These are phyloP conservation scores for Euphorbia schlechtendalii DNA, from an alignment of 441 rosid genomes.

Conservation along the genomic window DNA sequence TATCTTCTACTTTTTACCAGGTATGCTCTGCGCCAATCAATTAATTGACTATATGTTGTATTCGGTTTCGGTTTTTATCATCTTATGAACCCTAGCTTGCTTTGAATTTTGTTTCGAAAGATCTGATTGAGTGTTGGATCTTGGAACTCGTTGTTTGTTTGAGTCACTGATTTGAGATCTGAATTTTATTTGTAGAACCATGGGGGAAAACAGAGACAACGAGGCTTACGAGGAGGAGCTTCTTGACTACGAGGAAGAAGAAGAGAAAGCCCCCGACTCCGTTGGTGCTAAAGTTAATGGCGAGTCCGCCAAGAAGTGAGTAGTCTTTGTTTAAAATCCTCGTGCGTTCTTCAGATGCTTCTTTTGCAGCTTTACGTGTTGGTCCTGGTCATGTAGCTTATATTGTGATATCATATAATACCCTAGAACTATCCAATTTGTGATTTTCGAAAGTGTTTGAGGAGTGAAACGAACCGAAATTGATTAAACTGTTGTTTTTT, in stretches of 20 bases:
- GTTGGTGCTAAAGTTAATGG: constrained; percentile 70
- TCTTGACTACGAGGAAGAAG: constrained; percentile 94
- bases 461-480: no score
- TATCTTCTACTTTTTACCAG: constrained; percentile 8
- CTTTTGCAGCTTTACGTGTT: not conserved
- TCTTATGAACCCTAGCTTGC: constrained; percentile 5
- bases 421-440: not conserved
- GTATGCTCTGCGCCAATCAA: constrained; percentile 12
- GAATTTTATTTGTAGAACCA: constrained; percentile 20
- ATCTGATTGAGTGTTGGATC: not conserved
- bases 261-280: constrained; percentile 77
- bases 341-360: not conserved
- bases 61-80: not conserved
- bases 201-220: constrained; percentile 94
- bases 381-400: no score
- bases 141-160: not conserved
- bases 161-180: constrained; percentile 13
- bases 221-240: constrained; percentile 99
- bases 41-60: not conserved
- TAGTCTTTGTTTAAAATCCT: not conserved
- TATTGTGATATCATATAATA: no score
- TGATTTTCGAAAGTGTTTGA: no score
- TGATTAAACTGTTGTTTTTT: no score
- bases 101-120: not conserved
- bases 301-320: constrained; percentile 85